Base-by-base conservation (phyloP, 352 stramenopile species). In the Phytopythium ostracodes region DNA sequence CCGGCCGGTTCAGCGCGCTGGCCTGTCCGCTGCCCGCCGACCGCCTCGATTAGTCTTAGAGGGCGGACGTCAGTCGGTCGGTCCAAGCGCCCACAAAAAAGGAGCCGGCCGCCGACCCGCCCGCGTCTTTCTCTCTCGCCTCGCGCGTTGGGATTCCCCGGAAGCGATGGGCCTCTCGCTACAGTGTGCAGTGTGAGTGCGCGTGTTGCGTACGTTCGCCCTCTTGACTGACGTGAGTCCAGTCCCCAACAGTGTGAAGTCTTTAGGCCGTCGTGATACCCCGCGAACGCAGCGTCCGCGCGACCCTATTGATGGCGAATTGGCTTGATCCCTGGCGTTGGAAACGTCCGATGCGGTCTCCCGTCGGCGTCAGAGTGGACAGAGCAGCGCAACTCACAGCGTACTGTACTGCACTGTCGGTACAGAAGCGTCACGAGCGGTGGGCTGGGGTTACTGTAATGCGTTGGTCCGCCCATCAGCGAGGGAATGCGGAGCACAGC, bases 121-220 rank as follows among this genome's bases (percentile, higher is more conserved):
- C 12, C 49, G 29, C 31, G 29, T 42, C 27, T 27, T 56, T 56
- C 50, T 56, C 31, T 56, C 29, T 52, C 46, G 24, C 46, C 46
- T 3, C 10, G 5, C 14, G 22, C 20, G 10, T 18, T 4, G 20
- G 20, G 27, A 56, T 56, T 22, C 27, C 12, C 50, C 29, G 50
- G 50, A 56, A 56, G 50, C 29, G 50, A 56, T 56, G 50, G 46
- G 46, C 46, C 17, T 9, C 1, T 4, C n/a, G n/a, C 11, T 6
- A 4, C n/a, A 18, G 10, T n/a, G 0, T 25, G 12, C 44, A 52
- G 44, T n/a, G n/a, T n/a, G n/a, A n/a, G n/a, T 7, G 29, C 29
- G 29, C 29, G 29, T 33, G 29, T 33, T 17, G 25, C 22, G 18
- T 22, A 17, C 40, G 15, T 46, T 42, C 43, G 43, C 43, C 22